Conservation (phyloP, 257 asterid species). For the Capsicum pubescens region DNA sequence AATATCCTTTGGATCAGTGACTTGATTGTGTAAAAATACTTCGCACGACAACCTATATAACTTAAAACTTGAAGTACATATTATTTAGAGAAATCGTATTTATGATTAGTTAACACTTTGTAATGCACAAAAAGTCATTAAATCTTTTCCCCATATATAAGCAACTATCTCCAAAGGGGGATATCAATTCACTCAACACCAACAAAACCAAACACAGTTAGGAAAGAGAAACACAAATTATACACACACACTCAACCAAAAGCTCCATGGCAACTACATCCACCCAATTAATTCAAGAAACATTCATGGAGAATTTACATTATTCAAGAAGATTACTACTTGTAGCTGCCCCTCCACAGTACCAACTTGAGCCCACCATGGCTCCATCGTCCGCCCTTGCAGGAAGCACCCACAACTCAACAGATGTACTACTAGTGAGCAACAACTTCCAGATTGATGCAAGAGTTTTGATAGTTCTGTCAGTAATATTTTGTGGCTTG, state of each 20-base stretch:
- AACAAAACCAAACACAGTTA: background rate
- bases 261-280: slow-evolving; percentile 6
- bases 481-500: slow-evolving; percentile 3
- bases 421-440: background rate
- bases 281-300: background rate
- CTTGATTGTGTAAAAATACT: too few relatives aligned
- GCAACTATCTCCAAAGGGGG: background rate
- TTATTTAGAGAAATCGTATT: background rate
- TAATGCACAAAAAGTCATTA: background rate
- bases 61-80: background rate
- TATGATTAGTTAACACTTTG: background rate
- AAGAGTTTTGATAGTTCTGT: background rate
- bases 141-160: background rate
- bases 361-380: background rate
- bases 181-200: background rate
- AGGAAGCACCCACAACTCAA: background rate
- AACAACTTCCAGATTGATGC: background rate
- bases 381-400: background rate
- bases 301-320: background rate
- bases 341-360: background rate
- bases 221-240: background rate
- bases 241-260: background rate
- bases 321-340: background rate
- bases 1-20: too few relatives aligned
- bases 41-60: background rate